Evolutionary conservation across 2,329 filamentous ascomycete genomes (phyloP).

Genomic region (Colletotrichum navitas): DNA sequence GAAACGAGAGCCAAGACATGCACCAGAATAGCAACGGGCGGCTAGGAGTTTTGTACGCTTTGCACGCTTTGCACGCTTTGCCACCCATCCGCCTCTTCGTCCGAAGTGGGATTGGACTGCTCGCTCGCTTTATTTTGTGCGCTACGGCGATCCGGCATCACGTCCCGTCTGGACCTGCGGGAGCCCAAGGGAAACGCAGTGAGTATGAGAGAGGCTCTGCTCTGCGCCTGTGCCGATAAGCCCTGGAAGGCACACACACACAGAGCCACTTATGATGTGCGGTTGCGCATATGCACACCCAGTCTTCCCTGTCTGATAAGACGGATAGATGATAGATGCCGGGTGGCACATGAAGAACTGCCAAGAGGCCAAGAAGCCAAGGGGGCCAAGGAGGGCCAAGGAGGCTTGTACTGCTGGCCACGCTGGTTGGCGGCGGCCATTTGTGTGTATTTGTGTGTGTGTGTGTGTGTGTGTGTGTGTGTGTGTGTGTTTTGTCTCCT

Average conservation of each 20-base stretch:
- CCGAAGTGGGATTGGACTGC: background rate
- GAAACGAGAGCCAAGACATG: conserved; percentile 15
- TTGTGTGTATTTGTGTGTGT: no score
- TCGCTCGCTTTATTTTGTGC: background rate
- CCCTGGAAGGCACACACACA: background rate
- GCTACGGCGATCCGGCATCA: conserved; percentile 2
- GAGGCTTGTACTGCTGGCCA: conserved; percentile 1
- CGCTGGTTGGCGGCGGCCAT: conserved; percentile 15
- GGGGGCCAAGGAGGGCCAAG: background rate
- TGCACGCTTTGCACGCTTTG: conserved; percentile 32
- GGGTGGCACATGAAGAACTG: conserved; percentile 1
- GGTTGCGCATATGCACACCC: conserved; percentile 9
- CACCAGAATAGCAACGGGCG: conserved; percentile 33
- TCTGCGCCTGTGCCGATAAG: background rate
- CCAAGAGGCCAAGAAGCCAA: conserved; percentile 13
- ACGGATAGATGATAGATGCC: background rate
- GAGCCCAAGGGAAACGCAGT: background rate
- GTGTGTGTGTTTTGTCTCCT: background rate
- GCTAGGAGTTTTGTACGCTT: background rate
- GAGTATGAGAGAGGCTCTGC: background rate
- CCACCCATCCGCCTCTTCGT: background rate
- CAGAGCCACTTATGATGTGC: conserved; percentile 13
- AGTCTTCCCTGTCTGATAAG: background rate
- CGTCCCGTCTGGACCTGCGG: conserved; percentile 5
- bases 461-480: no score